Evolutionary conservation across 192 early-diverging fungal species (phyloP), one percentile per base, ranked within the genome.

Genomic region (Backusella luteola): DNA sequence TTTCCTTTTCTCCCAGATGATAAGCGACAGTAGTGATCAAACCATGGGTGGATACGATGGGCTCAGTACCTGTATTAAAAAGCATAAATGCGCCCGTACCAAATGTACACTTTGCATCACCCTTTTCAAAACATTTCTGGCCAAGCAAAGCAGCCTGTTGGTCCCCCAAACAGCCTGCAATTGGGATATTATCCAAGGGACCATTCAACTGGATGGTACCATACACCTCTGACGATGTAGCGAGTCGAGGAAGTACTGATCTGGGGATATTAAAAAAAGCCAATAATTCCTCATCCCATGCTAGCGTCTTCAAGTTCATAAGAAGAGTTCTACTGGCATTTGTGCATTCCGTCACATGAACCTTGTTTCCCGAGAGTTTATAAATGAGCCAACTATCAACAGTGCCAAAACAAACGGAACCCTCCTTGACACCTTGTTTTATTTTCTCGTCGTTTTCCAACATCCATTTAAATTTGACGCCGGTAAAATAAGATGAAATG

Each of bases 51-150:
- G 96, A 94, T 59, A 88, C 80, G 69, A 96, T 90, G 17, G 90
- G 88, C 42, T 89, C 82, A 7, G 80, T 72, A 39, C 96, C 96
- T n/a, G 96, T 98, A 87, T 98, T 97, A 85, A 94, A 96, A 67
- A 98, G 84, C 93, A 97, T 94, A 80, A 98, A 98, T 77, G 93
- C 94, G 15, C 96, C 96, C 26, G 96, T 98, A 53, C 96, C 96
- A 87, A 95, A 97, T 8, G 96, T 98, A 85, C 96, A 97, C 88
- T 98, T 98, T 72, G 92, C 91, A 79, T 94, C 91, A 9, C 96
- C 96, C 2, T 73, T 73, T 53, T 90, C 77, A 81, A 95, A 94
- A 83, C 96, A 98, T 71, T 90, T 90, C 80, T 98, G 96, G 23
- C 96, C 96, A 32, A 98, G 93, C 39, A 96, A 85, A 26, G 96